phyloP scores from a whole-genome alignment of 371 early-diverging fungal species.

The Chytridium lagenaria region DNA sequence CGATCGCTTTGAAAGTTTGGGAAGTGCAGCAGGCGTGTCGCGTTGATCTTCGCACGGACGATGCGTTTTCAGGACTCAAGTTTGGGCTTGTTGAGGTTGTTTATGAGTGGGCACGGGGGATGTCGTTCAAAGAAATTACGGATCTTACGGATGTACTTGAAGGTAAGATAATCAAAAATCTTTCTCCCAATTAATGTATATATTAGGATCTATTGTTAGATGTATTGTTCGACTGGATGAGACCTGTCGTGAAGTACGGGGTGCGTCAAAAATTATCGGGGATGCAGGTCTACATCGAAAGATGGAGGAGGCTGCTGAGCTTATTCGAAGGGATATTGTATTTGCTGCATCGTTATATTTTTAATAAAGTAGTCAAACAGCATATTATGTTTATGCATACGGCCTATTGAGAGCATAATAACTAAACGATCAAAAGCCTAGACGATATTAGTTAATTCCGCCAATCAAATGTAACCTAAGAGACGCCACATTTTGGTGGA shows the following conservation, averaged over 20 bases:
- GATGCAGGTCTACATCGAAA: slow-evolving; percentile 90
- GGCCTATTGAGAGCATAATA: no score
- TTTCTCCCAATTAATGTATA: background rate
- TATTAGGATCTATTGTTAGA: slow-evolving; percentile 86
- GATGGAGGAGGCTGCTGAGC: slow-evolving; percentile 94
- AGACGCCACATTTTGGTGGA: no score
- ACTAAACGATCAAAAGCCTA: no score
- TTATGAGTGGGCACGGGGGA: slow-evolving; percentile 97
- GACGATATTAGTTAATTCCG: no score
- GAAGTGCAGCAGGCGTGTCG: slow-evolving; percentile 77
- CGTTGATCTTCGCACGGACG: slow-evolving; percentile 57
- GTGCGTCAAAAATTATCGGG: slow-evolving; percentile 95
- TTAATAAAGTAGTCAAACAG: no score
- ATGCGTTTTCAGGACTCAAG: slow-evolving; percentile 55
- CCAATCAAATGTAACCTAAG: no score
- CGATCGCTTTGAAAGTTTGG: slow-evolving; percentile 73
- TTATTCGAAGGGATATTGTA: slow-evolving; percentile 98
- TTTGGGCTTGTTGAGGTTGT: slow-evolving; percentile 97
- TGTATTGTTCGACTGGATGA: slow-evolving; percentile 98
- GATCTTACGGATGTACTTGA: slow-evolving; percentile 94
- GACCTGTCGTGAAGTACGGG: slow-evolving; percentile 92
- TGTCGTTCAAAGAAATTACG: slow-evolving; percentile 94
- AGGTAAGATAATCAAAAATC: slow-evolving; percentile 67
- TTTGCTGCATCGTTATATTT: slow-evolving; percentile 94
- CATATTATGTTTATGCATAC: no score